Evolutionary conservation across 2,329 filamentous ascomycete genomes (phyloP), one percentile per base, ranked within the genome.

Genomic region (Canariomyces notabilis): DNA sequence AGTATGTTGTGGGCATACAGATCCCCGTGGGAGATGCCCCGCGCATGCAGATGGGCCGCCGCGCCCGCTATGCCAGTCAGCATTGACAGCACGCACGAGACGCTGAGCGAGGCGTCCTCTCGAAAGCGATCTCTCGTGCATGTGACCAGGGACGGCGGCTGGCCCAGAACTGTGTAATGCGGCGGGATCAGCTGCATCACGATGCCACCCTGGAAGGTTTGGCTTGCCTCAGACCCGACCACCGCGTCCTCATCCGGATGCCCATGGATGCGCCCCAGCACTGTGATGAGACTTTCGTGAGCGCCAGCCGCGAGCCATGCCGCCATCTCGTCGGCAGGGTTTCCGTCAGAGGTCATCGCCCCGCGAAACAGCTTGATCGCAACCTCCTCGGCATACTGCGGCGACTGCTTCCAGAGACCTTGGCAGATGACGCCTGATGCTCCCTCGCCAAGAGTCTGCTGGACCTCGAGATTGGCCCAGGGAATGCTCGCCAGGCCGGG

Each of bases 311-410:
- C 61, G 40, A 74, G 64, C 46, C 65, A 71, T 2, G 71, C 71
- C 8, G 64, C 62, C 69, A 75, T 70, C 57, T 75, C 73, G 54
- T 75, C 72, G n/a, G 63, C 57, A 0, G 73, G 72, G 5, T 66
- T 68, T 12, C 73, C 72, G 49, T 74, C 71, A 51, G 66, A 71
- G 7, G 71, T 72, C 9, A 73, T 60, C 7, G 65, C 60, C n/a
- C 71, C 71, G 33, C 67, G 68, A 60, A 75, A 75, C 6, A 75
- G 58, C 54, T 75, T 74, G 57, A 75, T 63, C 2, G 72, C 71
- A 1, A 75, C 72, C 11, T 68, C 59, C 29, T 66, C 62, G 4
- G 42, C 57, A 20, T 57, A 55, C 3, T 58, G 54, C 8, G 51
- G 54, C 2, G 53, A 51, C 6, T 53, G 52, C 20, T 59, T 63